A percentile compares a stretch with the other conserved stretches of the same genome.
phyloP scores from a whole-genome alignment of 2,329 filamentous ascomycete species.

The Fusarium piperis region DNA sequence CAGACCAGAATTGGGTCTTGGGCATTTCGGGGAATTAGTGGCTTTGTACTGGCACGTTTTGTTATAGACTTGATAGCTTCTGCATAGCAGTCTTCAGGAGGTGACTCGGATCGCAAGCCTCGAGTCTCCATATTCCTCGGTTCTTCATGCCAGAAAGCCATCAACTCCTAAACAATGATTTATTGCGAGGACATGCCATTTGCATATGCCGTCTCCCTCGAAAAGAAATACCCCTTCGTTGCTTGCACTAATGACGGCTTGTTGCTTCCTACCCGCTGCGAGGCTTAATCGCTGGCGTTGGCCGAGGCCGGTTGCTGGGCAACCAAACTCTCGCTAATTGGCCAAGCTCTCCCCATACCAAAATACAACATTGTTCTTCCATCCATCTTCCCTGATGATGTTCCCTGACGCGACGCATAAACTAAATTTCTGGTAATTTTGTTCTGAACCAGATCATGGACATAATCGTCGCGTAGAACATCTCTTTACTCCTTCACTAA shows the following conservation, averaged over 20 bases:
- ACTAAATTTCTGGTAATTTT: conserved; percentile 48
- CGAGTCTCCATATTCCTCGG: background rate
- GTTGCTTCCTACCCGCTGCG: conserved; percentile 1
- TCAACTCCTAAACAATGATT: background rate
- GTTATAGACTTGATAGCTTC: background rate
- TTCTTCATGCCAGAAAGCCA: background rate
- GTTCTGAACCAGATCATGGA: conserved; percentile 50
- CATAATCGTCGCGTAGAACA: conserved; percentile 53
- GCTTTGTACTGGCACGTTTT: background rate
- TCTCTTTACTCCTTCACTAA: conserved; percentile 42
- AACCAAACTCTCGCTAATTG: conserved; percentile 47
- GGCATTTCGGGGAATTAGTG: background rate
- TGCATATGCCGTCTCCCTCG: background rate
- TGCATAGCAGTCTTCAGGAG: background rate
- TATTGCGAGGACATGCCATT: background rate
- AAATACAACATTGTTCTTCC: conserved; percentile 40
- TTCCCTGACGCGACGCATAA: conserved; percentile 48
- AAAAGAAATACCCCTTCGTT: background rate
- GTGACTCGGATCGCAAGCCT: background rate
- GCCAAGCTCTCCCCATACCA: conserved; percentile 37
- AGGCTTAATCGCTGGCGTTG: conserved; percentile 1
- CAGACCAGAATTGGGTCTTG: no score
- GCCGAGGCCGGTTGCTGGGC: conserved; percentile 43
- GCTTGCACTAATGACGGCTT: background rate
- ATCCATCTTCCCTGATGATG: conserved; percentile 33